Conservation (phyloP, 139 green algal genomes). For the Closterium sp. region DNA sequence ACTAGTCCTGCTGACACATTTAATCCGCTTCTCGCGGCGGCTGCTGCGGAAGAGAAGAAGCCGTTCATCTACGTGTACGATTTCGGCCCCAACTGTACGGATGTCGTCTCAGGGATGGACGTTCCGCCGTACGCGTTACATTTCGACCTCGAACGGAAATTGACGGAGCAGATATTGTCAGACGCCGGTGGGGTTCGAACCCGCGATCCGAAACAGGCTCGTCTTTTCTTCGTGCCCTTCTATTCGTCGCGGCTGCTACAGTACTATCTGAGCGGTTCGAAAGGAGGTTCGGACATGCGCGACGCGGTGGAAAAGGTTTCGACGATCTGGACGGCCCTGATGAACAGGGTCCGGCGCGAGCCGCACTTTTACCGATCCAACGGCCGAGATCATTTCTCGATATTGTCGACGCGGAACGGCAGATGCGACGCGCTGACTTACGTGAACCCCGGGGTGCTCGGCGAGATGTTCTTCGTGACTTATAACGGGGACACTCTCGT, state of each 20-base stretch:
- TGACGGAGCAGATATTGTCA: constrained; percentile 32
- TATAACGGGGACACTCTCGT: background rate
- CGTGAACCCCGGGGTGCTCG: background rate
- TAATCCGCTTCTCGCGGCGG: background rate
- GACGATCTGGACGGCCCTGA: background rate
- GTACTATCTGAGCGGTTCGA: background rate
- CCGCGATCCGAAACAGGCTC: constrained; percentile 35
- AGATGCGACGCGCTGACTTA: constrained; percentile 9
- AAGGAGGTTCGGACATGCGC: background rate
- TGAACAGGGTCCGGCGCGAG: background rate
- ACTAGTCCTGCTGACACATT: background rate
- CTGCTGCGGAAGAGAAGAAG: background rate
- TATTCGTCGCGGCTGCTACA: constrained; percentile 32
- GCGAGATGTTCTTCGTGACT: constrained; percentile 19
- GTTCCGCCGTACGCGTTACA: background rate
- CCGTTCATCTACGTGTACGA: constrained; percentile 37
- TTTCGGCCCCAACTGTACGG: background rate
- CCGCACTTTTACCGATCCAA: constrained; percentile 24
- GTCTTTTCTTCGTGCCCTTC: constrained; percentile 50
- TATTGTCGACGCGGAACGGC: constrained; percentile 21
- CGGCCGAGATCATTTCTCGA: constrained; percentile 44
- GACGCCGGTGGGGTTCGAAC: constrained; percentile 22
- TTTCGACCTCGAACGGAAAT: constrained; percentile 41
- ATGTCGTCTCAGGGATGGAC: background rate
- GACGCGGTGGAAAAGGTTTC: background rate